Evolutionary conservation across 176 grass and related monocot genomes (phyloP).

Genomic region (Cenchrus fungigraminus): DNA sequence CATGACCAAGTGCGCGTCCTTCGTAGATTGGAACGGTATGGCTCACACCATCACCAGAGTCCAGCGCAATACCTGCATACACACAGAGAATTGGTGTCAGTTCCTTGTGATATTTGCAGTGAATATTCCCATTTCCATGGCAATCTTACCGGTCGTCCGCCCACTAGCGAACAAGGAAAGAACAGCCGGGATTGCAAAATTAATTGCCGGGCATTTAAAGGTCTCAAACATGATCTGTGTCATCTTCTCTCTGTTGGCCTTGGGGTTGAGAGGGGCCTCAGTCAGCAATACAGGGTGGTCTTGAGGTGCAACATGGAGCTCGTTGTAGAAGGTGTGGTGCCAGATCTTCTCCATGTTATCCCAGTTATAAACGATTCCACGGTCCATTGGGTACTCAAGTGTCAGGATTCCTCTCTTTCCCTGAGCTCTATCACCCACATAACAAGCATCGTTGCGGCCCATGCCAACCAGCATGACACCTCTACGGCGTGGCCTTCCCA

Average conservation of each 20-base stretch:
- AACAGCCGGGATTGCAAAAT: constrained; percentile 84
- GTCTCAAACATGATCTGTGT: constrained; percentile 96
- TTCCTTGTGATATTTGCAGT: not conserved
- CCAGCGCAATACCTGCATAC: constrained; percentile 73
- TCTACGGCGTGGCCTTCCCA: constrained; percentile 77
- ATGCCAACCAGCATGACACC: constrained; percentile 86
- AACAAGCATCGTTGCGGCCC: constrained; percentile 84
- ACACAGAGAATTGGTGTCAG: not conserved
- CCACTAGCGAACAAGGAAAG: constrained; percentile 85
- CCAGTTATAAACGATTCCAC: constrained; percentile 85
- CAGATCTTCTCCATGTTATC: constrained; percentile 96
- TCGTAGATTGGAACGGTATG: constrained; percentile 92
- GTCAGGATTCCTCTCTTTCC: constrained; percentile 88
- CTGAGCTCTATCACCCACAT: constrained; percentile 86
- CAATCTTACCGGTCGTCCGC: constrained; percentile 76
- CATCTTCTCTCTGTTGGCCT: constrained; percentile 92
- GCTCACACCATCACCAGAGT: constrained; percentile 89
- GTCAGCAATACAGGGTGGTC: constrained; percentile 82
- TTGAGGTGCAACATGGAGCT: constrained; percentile 79
- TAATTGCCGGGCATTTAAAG: constrained; percentile 76
- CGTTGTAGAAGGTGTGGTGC: constrained; percentile 90
- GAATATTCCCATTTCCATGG: not conserved
- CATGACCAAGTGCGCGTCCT: constrained; percentile 82
- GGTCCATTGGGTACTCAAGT: constrained; percentile 88
- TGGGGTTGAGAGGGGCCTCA: constrained; percentile 81